A percentile compares a stretch with the other conserved stretches of the same genome.
Conservation (phyloP, 352 stramenopile species). For the Pythium periplocum region DNA sequence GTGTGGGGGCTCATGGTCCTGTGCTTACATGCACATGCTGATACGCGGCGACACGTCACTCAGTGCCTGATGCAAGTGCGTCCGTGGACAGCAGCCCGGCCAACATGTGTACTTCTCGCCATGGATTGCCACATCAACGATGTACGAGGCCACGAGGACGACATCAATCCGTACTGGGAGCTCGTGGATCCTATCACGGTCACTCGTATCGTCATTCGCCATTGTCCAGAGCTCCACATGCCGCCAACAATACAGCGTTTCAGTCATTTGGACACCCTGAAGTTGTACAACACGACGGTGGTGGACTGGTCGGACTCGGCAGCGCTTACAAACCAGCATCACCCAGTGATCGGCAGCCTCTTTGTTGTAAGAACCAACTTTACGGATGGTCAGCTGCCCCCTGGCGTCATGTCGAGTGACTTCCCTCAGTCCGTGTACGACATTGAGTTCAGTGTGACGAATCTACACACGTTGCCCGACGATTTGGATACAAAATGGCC, state of each 20-base stretch:
- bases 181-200: not conserved
- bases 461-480: not conserved
- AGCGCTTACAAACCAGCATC: not conserved
- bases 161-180: not conserved
- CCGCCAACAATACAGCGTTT: slow-evolving; percentile 2
- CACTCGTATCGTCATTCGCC: slow-evolving; percentile 5
- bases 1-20: slow-evolving; percentile 3
- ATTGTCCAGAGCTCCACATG: slow-evolving; percentile 11
- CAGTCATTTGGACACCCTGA: slow-evolving; percentile 5
- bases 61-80: not conserved
- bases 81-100: no score
- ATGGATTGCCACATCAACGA: not conserved
- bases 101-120: not conserved
- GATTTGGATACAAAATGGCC: no score
- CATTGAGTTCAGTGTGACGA: slow-evolving; percentile 7
- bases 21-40: slow-evolving; percentile 4
- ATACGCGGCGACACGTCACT: not conserved
- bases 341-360: not conserved
- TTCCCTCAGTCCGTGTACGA: slow-evolving; percentile 7
- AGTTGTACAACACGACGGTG: slow-evolving; percentile 15
- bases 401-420: slow-evolving; percentile 3
- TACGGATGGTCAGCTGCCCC: slow-evolving; percentile 2
- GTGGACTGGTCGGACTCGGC: not conserved
- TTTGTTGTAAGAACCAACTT: slow-evolving; percentile 11
- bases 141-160: not conserved